Conservation (phyloP, 257 asterid genomes). For the Capsicum rhomboideum region DNA sequence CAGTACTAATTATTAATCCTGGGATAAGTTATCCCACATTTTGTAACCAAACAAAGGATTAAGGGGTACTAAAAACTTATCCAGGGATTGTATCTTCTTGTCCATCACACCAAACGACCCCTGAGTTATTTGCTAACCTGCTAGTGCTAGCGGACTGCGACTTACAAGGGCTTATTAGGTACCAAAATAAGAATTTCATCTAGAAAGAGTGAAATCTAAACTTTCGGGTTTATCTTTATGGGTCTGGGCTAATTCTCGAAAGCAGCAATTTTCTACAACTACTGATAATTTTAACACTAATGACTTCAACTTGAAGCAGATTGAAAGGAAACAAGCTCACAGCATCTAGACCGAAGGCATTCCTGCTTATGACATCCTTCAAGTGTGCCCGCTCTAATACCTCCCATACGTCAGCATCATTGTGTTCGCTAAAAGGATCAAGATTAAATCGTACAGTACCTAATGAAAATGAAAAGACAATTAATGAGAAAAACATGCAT, state of each 20-base stretch:
- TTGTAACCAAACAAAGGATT: no score
- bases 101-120: no score
- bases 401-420: conserved; percentile 82
- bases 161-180: neutral
- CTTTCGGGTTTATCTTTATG: neutral
- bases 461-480: conserved; percentile 3
- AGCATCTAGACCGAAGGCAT: conserved; percentile 65
- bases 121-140: neutral
- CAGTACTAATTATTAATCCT: no score
- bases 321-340: conserved; percentile 16
- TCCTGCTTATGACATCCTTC: conserved; percentile 64
- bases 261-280: neutral
- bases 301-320: neutral
- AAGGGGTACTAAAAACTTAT: no score
- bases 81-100: no score
- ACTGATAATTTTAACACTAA: neutral
- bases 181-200: neutral
- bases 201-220: neutral
- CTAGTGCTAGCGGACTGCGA: neutral
- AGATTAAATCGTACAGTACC: conserved; percentile 82
- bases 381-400: conserved; percentile 81
- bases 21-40: no score
- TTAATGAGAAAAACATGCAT: neutral
- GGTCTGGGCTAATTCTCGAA: neutral
- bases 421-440: conserved; percentile 82